A percentile compares a stretch with the other conserved stretches of the same genome.
Evolutionary conservation across 345 rosid genomes (phyloP).

Genomic region (Melaleuca alternifolia): DNA sequence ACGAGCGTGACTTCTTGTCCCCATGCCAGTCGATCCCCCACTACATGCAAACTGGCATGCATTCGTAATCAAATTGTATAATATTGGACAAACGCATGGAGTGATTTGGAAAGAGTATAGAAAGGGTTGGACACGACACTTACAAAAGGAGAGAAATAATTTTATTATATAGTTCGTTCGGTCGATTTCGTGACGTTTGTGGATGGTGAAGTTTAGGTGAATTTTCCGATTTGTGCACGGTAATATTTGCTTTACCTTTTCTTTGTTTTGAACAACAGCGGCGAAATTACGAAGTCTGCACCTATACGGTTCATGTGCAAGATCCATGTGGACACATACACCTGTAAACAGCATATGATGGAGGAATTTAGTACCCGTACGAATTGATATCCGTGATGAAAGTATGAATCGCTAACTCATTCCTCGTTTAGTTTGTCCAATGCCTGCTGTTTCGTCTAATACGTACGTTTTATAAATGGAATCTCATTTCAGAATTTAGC

Average conservation of each 20-base stretch:
- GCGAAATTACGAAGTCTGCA: background rate
- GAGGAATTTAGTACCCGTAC: background rate
- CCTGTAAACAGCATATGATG: no score
- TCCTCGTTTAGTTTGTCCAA: background rate
- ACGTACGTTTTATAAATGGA: background rate
- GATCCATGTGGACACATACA: no score
- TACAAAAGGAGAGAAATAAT: background rate
- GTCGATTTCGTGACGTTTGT: background rate
- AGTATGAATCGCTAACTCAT: background rate
- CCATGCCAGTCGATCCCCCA: background rate
- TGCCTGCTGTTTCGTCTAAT: background rate
- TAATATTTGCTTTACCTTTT: background rate
- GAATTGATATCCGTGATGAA: background rate
- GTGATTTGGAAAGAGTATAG: background rate
- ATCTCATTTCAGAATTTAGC: background rate
- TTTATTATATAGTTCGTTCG: background rate
- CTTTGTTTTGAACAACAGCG: no score
- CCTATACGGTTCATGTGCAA: background rate
- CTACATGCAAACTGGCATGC: background rate
- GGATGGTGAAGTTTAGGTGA: background rate
- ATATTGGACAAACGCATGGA: background rate
- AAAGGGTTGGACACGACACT: background rate
- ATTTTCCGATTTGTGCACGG: background rate
- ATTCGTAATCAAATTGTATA: background rate
- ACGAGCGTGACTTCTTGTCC: background rate